A percentile compares a stretch with the other conserved stretches of the same genome.
Evolutionary conservation across 2,329 filamentous ascomycete genomes (phyloP).

Genomic region (Pseudogymnoascus sp.): DNA sequence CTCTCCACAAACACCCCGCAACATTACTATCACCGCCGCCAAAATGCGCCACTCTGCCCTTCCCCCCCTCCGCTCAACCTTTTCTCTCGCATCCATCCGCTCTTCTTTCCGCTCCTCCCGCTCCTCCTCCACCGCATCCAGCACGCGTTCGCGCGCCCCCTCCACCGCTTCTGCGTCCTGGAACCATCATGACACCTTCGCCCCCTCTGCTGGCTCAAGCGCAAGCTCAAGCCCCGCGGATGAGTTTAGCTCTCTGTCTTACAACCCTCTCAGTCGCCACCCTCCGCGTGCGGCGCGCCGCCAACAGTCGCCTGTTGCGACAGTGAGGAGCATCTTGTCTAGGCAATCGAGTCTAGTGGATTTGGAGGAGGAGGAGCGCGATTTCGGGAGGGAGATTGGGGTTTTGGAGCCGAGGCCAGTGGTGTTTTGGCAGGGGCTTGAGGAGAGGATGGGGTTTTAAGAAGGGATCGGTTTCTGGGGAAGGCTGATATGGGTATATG

Average conservation of each 20-base stretch:
- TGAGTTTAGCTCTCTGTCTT: background rate
- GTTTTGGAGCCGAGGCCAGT: conserved; percentile 56
- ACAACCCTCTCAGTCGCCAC: background rate
- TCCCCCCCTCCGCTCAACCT: conserved; percentile 32
- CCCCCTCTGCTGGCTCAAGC: background rate
- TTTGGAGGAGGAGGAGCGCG: conserved; percentile 49
- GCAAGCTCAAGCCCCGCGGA: background rate
- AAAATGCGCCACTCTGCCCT: conserved; percentile 28
- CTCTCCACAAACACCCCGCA: background rate
- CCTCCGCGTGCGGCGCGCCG: conserved; percentile 22
- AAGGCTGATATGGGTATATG: background rate
- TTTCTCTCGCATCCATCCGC: conserved; percentile 43
- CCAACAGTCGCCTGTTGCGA: conserved; percentile 30
- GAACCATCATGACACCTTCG: background rate
- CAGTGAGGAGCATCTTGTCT: conserved; percentile 53
- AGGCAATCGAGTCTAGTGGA: conserved; percentile 51
- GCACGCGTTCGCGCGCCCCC: conserved; percentile 31
- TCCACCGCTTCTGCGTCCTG: conserved; percentile 35
- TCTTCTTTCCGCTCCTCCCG: conserved; percentile 47
- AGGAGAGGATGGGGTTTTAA: conserved; percentile 45
- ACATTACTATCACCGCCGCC: conserved; percentile 9
- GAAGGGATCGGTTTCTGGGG: background rate
- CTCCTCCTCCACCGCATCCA: conserved; percentile 29
- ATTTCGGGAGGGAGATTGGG: conserved; percentile 45
- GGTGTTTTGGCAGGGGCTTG: conserved; percentile 56